Evolutionary conservation across 441 rosid species (phyloP).

Genomic region (Pelargonium cotyledonis): DNA sequence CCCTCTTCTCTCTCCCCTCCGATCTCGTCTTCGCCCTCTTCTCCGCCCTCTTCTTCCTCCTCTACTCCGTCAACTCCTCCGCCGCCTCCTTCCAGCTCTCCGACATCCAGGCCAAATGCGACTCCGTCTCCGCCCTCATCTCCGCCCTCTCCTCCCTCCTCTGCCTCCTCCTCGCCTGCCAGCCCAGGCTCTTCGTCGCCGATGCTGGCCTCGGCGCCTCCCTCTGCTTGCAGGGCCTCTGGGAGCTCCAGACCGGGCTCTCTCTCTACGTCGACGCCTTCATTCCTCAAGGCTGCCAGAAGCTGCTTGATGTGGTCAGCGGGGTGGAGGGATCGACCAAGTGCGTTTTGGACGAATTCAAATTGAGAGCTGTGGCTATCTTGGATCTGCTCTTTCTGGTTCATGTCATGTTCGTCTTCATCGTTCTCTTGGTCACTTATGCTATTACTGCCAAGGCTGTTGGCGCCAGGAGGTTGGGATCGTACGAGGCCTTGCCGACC

Average conservation of each 20-base stretch:
- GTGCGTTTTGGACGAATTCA: slow-evolving; percentile 75
- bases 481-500: slow-evolving; percentile 83
- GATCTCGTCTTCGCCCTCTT: slow-evolving; percentile 81
- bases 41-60: slow-evolving; percentile 65
- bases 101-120: slow-evolving; percentile 77
- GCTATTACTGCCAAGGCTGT: slow-evolving; percentile 47
- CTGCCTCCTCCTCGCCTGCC: slow-evolving; percentile 59
- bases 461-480: slow-evolving; percentile 50
- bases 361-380: slow-evolving; percentile 71
- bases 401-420: slow-evolving; percentile 62
- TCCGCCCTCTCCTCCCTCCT: slow-evolving; percentile 53
- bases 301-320: slow-evolving; percentile 60
- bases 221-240: slow-evolving; percentile 75
- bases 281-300: slow-evolving; percentile 92
- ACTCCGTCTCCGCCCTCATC: slow-evolving; percentile 53
- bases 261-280: slow-evolving; percentile 77
- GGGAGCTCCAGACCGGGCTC: slow-evolving; percentile 86
- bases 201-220: slow-evolving; percentile 62
- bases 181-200: slow-evolving; percentile 55
- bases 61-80: slow-evolving; percentile 51
- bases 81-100: slow-evolving; percentile 76
- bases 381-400: slow-evolving; percentile 71
- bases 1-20: slow-evolving; percentile 60
- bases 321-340: slow-evolving; percentile 82
- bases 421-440: slow-evolving; percentile 45